Percentiles rank a stretch among this genome's conserved stretches.
phyloP scores from a whole-genome alignment of 805 yeast species.

The Barnettozyma botsteinii region DNA sequence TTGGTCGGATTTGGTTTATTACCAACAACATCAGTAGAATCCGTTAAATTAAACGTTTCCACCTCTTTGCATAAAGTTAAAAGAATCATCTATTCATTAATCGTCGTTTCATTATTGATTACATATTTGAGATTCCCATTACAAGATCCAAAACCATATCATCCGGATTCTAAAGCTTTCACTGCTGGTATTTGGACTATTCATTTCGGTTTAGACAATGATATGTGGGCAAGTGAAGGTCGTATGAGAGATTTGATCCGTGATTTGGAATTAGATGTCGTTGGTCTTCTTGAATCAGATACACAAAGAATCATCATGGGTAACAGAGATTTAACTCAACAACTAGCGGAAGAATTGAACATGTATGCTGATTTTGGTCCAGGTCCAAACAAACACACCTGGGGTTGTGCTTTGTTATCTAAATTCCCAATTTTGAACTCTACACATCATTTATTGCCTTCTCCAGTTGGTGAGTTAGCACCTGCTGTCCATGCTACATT shows the following conservation, averaged over 20 bases:
- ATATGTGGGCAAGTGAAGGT: conserved; percentile 94
- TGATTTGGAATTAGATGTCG: conserved; percentile 86
- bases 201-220: conserved; percentile 95
- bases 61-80: conserved; percentile 16
- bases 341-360: conserved; percentile 84
- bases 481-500: conserved; percentile 97
- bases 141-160: conserved; percentile 59
- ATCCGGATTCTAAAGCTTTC: conserved; percentile 61
- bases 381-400: conserved; percentile 95
- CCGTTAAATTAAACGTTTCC: conserved; percentile 5
- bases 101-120: conserved; percentile 43
- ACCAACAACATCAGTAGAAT: conserved; percentile 4
- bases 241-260: conserved; percentile 78
- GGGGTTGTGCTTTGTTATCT: conserved; percentile 93
- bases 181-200: conserved; percentile 99
- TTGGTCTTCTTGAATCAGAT: conserved; percentile 88
- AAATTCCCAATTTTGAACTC: conserved; percentile 91
- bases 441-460: conserved; percentile 86
- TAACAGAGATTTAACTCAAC: conserved; percentile 88
- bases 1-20: conserved; percentile 49
- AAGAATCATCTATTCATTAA: conserved; percentile 31
- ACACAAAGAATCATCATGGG: conserved; percentile 94
- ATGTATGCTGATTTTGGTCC: conserved; percentile 98
- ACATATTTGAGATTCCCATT: conserved; percentile 54
- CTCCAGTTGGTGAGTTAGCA: conserved; percentile 97